phyloP scores from a whole-genome alignment of 2,329 filamentous ascomycete species.

The Chaetomiaceae sp. region DNA sequence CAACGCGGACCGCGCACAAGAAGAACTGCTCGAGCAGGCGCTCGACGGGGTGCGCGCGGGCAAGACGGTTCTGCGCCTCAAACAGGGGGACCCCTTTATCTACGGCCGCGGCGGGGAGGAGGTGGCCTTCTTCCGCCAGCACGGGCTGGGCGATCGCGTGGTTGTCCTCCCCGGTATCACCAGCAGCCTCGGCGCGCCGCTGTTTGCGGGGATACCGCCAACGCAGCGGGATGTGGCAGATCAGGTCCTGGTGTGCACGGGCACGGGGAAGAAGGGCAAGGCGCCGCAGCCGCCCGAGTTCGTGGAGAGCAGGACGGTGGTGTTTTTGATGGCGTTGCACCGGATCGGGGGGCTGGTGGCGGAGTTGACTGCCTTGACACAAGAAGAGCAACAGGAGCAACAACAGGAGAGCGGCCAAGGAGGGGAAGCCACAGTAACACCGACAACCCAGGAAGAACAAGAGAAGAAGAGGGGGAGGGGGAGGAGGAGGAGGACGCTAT shows the following conservation, averaged over 20 bases:
- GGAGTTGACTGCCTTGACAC: slow-evolving; percentile 56
- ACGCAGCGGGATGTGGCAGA: slow-evolving; percentile 89
- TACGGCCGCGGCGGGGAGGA: slow-evolving; percentile 96
- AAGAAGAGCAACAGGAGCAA: slow-evolving; percentile 30
- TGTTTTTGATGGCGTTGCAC: slow-evolving; percentile 95
- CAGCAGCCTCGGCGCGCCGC: slow-evolving; percentile 76
- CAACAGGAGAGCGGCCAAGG: slow-evolving; percentile 24
- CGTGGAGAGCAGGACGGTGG: slow-evolving; percentile 71
- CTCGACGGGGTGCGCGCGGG: slow-evolving; percentile 62
- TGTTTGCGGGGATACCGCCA: slow-evolving; percentile 82
- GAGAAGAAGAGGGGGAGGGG: neutral
- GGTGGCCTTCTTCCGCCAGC: slow-evolving; percentile 71
- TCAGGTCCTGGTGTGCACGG: slow-evolving; percentile 93
- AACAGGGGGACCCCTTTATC: slow-evolving; percentile 95
- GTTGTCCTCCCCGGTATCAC: slow-evolving; percentile 86
- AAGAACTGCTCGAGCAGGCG: slow-evolving; percentile 78
- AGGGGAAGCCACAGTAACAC: slow-evolving; percentile 21
- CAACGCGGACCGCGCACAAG: slow-evolving; percentile 89
- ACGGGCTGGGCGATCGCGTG: slow-evolving; percentile 61
- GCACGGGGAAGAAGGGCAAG: slow-evolving; percentile 85
- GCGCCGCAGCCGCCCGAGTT: slow-evolving; percentile 78
- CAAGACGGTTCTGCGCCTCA: slow-evolving; percentile 79
- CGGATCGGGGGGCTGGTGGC: slow-evolving; percentile 69
- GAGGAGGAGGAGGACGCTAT: slow-evolving; percentile 44
- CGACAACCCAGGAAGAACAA: neutral